A percentile compares a stretch with the other conserved stretches of the same genome.
Evolutionary conservation across 2,329 filamentous ascomycete genomes (phyloP).

Genomic region (Pleurostoma richardsiae): DNA sequence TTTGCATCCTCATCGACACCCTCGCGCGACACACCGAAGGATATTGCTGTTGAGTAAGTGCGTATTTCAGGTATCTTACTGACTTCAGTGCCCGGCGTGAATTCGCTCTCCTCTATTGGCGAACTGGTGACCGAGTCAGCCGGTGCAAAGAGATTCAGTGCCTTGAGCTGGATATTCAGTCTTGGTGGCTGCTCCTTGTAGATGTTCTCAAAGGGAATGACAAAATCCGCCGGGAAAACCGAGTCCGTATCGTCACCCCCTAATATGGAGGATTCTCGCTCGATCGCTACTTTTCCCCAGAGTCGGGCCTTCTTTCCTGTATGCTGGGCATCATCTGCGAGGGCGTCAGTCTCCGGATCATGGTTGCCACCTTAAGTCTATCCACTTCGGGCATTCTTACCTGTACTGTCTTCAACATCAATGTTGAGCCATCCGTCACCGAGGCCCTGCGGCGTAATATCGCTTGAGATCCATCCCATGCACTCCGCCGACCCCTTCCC

Average conservation of each 20-base stretch:
- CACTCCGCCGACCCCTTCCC: slow-evolving; percentile 58
- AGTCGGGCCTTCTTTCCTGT: slow-evolving; percentile 53
- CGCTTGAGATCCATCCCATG: slow-evolving; percentile 64
- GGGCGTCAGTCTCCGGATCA: not conserved
- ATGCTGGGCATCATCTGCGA: slow-evolving; percentile 40
- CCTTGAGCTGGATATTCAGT: slow-evolving; percentile 42
- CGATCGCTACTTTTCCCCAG: slow-evolving; percentile 55
- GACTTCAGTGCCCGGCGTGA: slow-evolving; percentile 29
- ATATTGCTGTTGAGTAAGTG: slow-evolving; percentile 32
- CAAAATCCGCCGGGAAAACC: slow-evolving; percentile 57
- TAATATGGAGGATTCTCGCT: slow-evolving; percentile 55
- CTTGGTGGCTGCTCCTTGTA: slow-evolving; percentile 43
- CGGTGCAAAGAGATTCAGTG: slow-evolving; percentile 41
- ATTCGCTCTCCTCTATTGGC: slow-evolving; percentile 28
- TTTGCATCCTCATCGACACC: slow-evolving; percentile 22
- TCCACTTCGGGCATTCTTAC: slow-evolving; percentile 27
- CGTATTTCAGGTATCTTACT: slow-evolving; percentile 22
- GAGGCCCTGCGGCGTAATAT: slow-evolving; percentile 46
- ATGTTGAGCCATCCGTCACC: slow-evolving; percentile 56
- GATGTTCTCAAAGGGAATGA: slow-evolving; percentile 52
- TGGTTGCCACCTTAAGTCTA: not conserved
- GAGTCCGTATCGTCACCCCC: slow-evolving; percentile 50
- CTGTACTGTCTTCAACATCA: slow-evolving; percentile 46
- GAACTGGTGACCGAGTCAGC: slow-evolving; percentile 39
- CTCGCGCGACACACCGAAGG: slow-evolving; percentile 35